Conservation (phyloP, 495 filamentous ascomycete species). For the Tuber calosporum region DNA sequence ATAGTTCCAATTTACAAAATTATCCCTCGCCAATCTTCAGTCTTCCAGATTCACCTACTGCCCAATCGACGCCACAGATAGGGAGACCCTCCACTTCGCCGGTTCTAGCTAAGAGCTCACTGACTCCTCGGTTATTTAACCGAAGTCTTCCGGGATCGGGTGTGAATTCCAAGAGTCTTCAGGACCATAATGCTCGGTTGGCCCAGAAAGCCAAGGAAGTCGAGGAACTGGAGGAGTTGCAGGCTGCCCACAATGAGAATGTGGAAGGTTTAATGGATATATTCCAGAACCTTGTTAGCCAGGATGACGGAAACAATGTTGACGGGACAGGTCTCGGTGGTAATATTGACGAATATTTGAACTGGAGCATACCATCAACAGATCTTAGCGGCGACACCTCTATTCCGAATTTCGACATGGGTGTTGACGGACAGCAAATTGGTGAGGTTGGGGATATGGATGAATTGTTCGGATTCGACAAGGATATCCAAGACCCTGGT, state of each 20-base stretch:
- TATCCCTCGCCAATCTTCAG: slow-evolving; percentile 24
- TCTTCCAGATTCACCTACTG: slow-evolving; percentile 34
- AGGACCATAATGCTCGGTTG: slow-evolving; percentile 36
- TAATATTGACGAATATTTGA: slow-evolving; percentile 34
- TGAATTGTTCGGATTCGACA: slow-evolving; percentile 17
- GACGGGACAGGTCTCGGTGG: slow-evolving; percentile 7
- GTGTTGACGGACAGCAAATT: slow-evolving; percentile 20
- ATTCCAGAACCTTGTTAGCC: slow-evolving; percentile 31
- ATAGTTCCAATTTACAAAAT: neutral
- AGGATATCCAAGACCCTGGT: neutral
- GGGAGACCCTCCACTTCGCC: slow-evolving; percentile 16
- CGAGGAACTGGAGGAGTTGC: slow-evolving; percentile 37
- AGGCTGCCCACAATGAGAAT: slow-evolving; percentile 35
- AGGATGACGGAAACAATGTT: slow-evolving; percentile 10
- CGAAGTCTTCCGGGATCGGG: slow-evolving; percentile 25
- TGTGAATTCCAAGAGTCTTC: slow-evolving; percentile 24
- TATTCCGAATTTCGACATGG: slow-evolving; percentile 13
- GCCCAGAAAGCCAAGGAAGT: slow-evolving; percentile 36
- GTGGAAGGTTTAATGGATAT: slow-evolving; percentile 41
- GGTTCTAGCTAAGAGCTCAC: slow-evolving; percentile 20
- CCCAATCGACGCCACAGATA: slow-evolving; percentile 14
- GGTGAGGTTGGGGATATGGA: slow-evolving; percentile 24
- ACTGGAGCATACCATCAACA: slow-evolving; percentile 29
- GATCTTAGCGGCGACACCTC: slow-evolving; percentile 23
- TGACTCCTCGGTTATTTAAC: slow-evolving; percentile 31